A percentile compares a stretch with the other conserved stretches of the same genome.
phyloP scores from a whole-genome alignment of 495 filamentous ascomycete species.

The Parathielavia hyrcaniae region DNA sequence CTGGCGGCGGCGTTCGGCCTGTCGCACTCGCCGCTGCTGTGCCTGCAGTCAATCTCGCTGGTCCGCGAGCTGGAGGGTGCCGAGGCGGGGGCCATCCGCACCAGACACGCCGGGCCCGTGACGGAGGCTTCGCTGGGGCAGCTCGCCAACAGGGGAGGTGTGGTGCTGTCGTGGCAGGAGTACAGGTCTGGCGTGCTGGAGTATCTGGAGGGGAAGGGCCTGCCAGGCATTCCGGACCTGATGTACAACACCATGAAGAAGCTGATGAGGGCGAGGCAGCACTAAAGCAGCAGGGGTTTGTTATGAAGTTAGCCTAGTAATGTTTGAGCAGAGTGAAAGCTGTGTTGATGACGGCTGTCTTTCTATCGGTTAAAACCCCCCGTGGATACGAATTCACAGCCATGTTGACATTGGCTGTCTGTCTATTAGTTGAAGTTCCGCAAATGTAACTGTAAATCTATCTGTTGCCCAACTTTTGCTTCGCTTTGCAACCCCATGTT shows the following conservation, averaged over 20 bases:
- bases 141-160: slow-evolving; percentile 62
- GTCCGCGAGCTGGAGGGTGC: slow-evolving; percentile 62
- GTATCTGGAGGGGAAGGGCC: slow-evolving; percentile 60
- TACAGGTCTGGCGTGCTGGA: slow-evolving; percentile 69
- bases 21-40: slow-evolving; percentile 60
- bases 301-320: background rate
- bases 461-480: background rate
- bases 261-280: slow-evolving; percentile 43
- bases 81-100: slow-evolving; percentile 39
- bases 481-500: slow-evolving; percentile 15
- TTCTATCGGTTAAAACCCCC: slow-evolving; percentile 3
- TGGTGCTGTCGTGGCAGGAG: slow-evolving; percentile 63
- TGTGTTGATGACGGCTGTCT: slow-evolving; percentile 9
- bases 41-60: slow-evolving; percentile 59
- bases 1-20: slow-evolving; percentile 61
- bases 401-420: slow-evolving; percentile 6
- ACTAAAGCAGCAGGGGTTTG: background rate
- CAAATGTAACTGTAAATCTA: too few relatives aligned
- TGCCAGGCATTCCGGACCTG: slow-evolving; percentile 60
- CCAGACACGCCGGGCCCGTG: slow-evolving; percentile 68
- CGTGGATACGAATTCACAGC: background rate
- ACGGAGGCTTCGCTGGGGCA: slow-evolving; percentile 58
- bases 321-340: background rate
- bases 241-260: slow-evolving; percentile 84
- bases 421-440: slow-evolving; percentile 5